Base-by-base conservation (phyloP, 345 rosid genomes). In the Melastoma malabathricum region DNA sequence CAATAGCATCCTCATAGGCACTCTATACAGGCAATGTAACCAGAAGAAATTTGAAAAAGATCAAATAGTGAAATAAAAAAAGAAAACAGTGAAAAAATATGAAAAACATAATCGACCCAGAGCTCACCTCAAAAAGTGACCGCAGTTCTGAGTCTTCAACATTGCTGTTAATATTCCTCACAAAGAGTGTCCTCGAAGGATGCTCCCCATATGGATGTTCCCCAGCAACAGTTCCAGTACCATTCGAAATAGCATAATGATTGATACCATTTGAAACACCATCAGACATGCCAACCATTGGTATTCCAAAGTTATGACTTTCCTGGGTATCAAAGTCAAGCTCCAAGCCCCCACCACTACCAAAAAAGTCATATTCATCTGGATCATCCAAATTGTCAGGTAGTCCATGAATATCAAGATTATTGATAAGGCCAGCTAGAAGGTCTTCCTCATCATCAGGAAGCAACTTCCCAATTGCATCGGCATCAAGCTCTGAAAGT, bases 151-250 rank as follows among this genome's bases (percentile, higher is more conserved):
- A 67, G 66, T 90, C 96, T 50, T 90, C 98, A 15, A 86, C 95
- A 57, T 85, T 81, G 57, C 98, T 90, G 69, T 90, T 90, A 56
- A 90, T 90, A 62, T 90, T 90, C 52, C 96, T 78, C 15, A 90
- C 98, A 68, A 86, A 90, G 48, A 90, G 58, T 29, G 98, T 90
- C 66, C 98, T 76, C 10, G 98, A 90, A 72, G 96, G 98, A 67
- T 86, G 96, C 69, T 90, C 98, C 34, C 98, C 98, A 48, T 76
- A 81, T 14, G 98, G 98, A 65, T 89, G 96, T 38, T 89, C 98
- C 48, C 94, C 90, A 38, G 80, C 83, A 63, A 86, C 80, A 16
- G 84, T 65, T 49, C 82, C 93, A 51, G 66, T 58, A 29, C 81
- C 83, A 76, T 76, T 89, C 22, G 94, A 22, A 31, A 79, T 63